These are phyloP conservation scores for Stachybotrys echinatus DNA, from an alignment of 2,329 filamentous ascomycete genomes.

Conservation along the genomic window DNA sequence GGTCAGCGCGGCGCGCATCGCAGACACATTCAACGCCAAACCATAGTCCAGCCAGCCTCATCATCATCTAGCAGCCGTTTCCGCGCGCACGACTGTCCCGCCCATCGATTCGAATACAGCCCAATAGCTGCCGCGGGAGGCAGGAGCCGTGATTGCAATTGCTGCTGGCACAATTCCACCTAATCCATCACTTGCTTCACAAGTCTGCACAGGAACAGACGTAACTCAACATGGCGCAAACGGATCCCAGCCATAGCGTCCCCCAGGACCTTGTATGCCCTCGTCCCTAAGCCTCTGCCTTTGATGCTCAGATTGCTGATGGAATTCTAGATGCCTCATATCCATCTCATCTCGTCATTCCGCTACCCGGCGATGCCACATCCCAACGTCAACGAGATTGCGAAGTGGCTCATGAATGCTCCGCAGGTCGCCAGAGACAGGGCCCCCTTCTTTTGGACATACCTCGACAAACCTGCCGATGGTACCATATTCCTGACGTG, in stretches of 20 bases:
- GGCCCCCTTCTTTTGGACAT: constrained; percentile 89
- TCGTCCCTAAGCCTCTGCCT: neutral
- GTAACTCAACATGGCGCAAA: constrained; percentile 30
- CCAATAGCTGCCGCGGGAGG: neutral
- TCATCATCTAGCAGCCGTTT: neutral
- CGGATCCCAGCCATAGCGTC: constrained; percentile 36
- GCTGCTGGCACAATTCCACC: neutral
- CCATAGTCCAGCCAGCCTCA: constrained; percentile 5
- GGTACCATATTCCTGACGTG: constrained; percentile 81
- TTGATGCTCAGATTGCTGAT: constrained; percentile 12
- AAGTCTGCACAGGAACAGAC: neutral
- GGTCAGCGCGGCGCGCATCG: constrained; percentile 16
- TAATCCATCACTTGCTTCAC: too few relatives aligned
- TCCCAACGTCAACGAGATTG: constrained; percentile 70
- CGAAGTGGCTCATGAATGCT: constrained; percentile 73
- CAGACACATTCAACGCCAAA: constrained; percentile 14
- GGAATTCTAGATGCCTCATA: constrained; percentile 65
- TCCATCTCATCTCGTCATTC: constrained; percentile 82
- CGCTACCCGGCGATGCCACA: constrained; percentile 70
- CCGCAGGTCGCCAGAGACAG: constrained; percentile 80
- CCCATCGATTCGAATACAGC: neutral
- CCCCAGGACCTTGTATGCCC: constrained; percentile 34
- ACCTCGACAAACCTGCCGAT: constrained; percentile 75
- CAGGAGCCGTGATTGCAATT: neutral
- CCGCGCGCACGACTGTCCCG: too few relatives aligned